Evolutionary conservation across 2,329 filamentous ascomycete genomes (phyloP).

Genomic region (Penicillium oxalicum): DNA sequence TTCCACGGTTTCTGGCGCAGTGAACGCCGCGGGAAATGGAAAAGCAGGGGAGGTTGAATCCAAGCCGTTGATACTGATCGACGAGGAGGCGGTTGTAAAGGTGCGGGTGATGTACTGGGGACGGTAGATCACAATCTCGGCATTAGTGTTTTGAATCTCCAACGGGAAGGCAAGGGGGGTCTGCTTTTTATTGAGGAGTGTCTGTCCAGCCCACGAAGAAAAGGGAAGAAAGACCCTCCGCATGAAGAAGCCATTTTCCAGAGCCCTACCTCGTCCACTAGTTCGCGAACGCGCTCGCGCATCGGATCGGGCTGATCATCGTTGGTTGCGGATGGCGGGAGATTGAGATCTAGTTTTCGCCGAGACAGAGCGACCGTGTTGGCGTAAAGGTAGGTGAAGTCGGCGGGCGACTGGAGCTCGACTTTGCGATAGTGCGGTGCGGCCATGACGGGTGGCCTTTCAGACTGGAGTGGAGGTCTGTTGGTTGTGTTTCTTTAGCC

Average conservation of each 20-base stretch:
- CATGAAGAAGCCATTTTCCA: no score
- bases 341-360: conserved; percentile 45
- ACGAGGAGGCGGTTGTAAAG: conserved; percentile 39
- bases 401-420: conserved; percentile 46
- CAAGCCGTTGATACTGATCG: conserved; percentile 46
- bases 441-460: conserved; percentile 19
- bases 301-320: conserved; percentile 37
- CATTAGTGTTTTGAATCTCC: background rate
- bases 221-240: no score
- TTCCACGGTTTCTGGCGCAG: conserved; percentile 41
- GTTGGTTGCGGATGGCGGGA: conserved; percentile 41
- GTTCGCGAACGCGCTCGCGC: conserved; percentile 39
- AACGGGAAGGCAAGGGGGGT: no score
- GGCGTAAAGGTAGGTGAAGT: conserved; percentile 45
- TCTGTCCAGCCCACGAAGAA: no score
- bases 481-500: conserved; percentile 4
- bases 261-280: conserved; percentile 35
- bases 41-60: conserved; percentile 32
- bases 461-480: conserved; percentile 10
- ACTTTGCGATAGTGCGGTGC: conserved; percentile 43
- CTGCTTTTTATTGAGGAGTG: background rate
- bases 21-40: conserved; percentile 29
- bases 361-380: conserved; percentile 42
- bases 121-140: background rate
- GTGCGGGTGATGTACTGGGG: conserved; percentile 42